phyloP scores from a whole-genome alignment of 768 basidiomycete species.

The Trametes cingulata region DNA sequence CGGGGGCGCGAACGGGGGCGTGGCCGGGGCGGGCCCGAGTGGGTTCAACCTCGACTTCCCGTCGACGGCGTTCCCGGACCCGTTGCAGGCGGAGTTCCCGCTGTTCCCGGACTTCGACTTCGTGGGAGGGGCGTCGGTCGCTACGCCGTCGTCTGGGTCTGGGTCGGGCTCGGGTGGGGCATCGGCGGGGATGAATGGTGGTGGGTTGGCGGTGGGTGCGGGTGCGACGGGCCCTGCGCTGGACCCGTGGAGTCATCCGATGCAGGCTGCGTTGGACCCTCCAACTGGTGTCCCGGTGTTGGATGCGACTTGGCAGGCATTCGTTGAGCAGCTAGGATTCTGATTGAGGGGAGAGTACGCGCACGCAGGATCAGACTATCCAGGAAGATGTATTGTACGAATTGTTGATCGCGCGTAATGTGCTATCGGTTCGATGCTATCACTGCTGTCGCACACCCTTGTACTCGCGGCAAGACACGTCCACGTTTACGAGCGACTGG shows the following conservation, averaged over 20 bases:
- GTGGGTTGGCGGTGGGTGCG: neutral
- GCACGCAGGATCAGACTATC: neutral
- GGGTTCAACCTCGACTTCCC: conserved; percentile 33
- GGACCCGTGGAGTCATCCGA: conserved; percentile 10
- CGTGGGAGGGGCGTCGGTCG: neutral
- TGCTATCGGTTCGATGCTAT: no score
- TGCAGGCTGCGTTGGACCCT: conserved; percentile 6
- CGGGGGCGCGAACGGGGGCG: neutral
- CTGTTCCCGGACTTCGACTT: conserved; percentile 20
- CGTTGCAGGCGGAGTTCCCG: conserved; percentile 6
- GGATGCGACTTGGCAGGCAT: conserved; percentile 66
- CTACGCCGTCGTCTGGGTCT: conserved; percentile 6
- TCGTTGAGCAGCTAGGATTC: conserved; percentile 68
- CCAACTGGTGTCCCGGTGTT: conserved; percentile 38
- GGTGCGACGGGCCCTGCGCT: neutral
- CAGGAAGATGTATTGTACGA: neutral
- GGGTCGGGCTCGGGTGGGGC: neutral
- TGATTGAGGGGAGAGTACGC: conserved; percentile 28
- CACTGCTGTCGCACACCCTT: no score
- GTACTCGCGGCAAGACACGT: no score
- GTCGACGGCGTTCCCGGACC: conserved; percentile 24
- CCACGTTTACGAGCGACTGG: no score
- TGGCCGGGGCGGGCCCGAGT: neutral
- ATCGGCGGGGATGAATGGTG: neutral
- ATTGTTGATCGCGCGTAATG: neutral